Evolutionary conservation across 1,139 yeast genomes (phyloP).

Genomic region (Arxiozyma bovina): DNA sequence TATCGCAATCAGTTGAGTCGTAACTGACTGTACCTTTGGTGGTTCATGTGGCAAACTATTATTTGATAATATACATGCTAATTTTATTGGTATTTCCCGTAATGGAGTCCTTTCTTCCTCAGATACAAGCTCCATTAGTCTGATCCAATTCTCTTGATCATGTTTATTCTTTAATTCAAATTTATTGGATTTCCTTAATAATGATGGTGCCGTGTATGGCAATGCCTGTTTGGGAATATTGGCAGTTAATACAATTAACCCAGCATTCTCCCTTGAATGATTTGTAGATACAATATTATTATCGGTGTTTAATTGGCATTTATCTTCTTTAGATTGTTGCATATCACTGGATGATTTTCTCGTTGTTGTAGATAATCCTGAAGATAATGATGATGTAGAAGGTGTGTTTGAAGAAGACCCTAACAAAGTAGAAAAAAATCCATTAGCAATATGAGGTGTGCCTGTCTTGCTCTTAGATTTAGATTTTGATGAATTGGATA

Average conservation of each 20-base stretch:
- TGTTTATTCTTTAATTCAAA: conserved; percentile 23
- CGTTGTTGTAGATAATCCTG: neutral
- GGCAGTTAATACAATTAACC: conserved; percentile 19
- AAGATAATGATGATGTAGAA: conserved; percentile 4
- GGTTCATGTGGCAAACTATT: conserved; percentile 22
- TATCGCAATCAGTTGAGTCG: conserved; percentile 22
- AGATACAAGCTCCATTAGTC: conserved; percentile 20
- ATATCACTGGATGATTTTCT: neutral
- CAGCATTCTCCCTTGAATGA: conserved; percentile 13
- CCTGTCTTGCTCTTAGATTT: conserved; percentile 10
- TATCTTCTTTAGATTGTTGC: neutral
- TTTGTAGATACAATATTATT: neutral
- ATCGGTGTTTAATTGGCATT: neutral
- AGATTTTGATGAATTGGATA: neutral
- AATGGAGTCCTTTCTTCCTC: conserved; percentile 23
- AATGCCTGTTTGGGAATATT: conserved; percentile 25
- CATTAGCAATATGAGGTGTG: conserved; percentile 8
- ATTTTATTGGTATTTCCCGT: conserved; percentile 21
- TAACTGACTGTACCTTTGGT: conserved; percentile 20
- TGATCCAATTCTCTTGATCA: conserved; percentile 26
- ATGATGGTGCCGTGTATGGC: conserved; percentile 32
- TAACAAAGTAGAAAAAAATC: conserved; percentile 21
- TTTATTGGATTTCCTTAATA: conserved; percentile 28
- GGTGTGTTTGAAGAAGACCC: conserved; percentile 3
- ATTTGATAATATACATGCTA: conserved; percentile 25